A percentile compares a stretch with the other conserved stretches of the same genome.
Evolutionary conservation across 139 green algal species (phyloP).

Genomic region (Edaphochlamys debaryana): DNA sequence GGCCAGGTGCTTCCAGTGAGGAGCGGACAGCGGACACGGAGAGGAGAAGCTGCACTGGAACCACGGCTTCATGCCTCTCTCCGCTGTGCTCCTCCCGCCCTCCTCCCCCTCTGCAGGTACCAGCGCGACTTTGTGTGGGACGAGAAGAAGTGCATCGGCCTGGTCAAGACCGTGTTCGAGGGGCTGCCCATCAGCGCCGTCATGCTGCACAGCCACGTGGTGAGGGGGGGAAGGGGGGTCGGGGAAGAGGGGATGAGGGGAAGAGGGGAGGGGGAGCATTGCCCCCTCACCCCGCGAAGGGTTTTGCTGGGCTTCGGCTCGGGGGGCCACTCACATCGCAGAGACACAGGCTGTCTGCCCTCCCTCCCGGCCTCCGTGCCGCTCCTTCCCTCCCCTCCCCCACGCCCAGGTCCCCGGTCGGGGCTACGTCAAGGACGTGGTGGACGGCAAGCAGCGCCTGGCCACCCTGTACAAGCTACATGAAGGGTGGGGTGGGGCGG

Average conservation of each 20-base stretch:
- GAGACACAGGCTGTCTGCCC: too few species aligned
- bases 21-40: neutral
- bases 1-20: too few species aligned
- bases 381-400: too few species aligned
- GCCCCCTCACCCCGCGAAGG: too few species aligned
- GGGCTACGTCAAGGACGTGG: neutral
- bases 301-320: too few species aligned
- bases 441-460: constrained; percentile 3
- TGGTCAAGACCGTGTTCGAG: constrained; percentile 3
- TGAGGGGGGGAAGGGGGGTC: too few species aligned
- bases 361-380: too few species aligned
- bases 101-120: neutral
- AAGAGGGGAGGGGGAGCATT: too few species aligned
- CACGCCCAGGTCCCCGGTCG: neutral
- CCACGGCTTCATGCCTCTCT: neutral
- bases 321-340: too few species aligned
- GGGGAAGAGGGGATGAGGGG: too few species aligned
- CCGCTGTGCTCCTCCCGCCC: neutral
- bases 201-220: neutral
- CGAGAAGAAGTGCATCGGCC: neutral
- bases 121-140: constrained; percentile 17
- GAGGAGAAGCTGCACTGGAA: neutral
- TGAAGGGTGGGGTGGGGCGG: neutral
- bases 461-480: neutral
- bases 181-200: neutral